Conservation (phyloP, 345 rosid genomes). For the Dipteronia dyeriana region DNA sequence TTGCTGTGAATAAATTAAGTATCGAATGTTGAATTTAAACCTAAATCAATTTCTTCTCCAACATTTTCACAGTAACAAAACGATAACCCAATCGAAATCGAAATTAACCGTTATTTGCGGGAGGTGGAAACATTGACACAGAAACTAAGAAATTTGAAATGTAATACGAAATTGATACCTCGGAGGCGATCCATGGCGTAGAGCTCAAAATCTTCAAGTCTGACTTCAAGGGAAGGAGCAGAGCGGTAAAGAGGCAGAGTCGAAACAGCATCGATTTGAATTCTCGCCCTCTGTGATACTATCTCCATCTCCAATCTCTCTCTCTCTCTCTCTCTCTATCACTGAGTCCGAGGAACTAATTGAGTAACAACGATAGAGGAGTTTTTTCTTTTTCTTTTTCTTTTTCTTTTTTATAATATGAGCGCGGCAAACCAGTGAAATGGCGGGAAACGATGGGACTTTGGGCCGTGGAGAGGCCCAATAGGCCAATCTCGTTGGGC, state of each 20-base stretch:
- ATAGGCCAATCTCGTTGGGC: not conserved
- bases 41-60: not conserved
- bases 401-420: not conserved
- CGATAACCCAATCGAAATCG: not conserved
- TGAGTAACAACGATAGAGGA: not conserved
- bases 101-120: not conserved
- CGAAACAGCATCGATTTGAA: conserved; percentile 26
- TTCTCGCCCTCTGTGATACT: conserved; percentile 31
- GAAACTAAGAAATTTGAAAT: not conserved
- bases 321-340: conserved; percentile 8
- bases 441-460: conserved; percentile 25
- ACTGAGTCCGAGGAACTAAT: not conserved
- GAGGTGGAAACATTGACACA: not conserved
- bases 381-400: not conserved
- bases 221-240: conserved; percentile 81
- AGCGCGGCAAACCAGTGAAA: conserved; percentile 20
- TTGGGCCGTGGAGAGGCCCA: not conserved
- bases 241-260: conserved; percentile 73
- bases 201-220: conserved; percentile 90
- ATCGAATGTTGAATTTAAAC: not conserved
- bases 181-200: conserved; percentile 88
- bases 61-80: not conserved
- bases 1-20: not conserved
- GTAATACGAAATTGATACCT: conserved; percentile 38
- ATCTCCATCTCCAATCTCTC: conserved; percentile 46